These are phyloP conservation scores for Casaregolazyma lundiana DNA, from an alignment of 1,139 yeast genomes.

Conservation along the genomic window DNA sequence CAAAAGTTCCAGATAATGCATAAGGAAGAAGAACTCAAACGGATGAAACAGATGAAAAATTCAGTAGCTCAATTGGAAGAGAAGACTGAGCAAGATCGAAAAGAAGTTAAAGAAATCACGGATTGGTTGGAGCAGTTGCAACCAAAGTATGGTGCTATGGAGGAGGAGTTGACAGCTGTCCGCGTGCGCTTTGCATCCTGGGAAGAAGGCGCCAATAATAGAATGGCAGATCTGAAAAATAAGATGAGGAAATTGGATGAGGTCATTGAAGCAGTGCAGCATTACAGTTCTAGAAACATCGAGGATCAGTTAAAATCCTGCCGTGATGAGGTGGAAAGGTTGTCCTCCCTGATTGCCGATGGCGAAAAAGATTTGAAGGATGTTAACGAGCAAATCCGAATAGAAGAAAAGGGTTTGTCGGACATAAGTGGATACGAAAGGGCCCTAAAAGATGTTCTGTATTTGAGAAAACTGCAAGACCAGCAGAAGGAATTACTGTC, in stretches of 20 bases:
- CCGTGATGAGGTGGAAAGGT: constrained; percentile 13
- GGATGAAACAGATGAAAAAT: constrained; percentile 23
- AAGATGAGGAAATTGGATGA: constrained; percentile 16
- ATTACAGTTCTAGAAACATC: constrained; percentile 18
- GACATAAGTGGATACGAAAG: constrained; percentile 52
- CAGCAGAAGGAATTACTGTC: constrained; percentile 36
- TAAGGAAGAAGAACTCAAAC: constrained; percentile 21
- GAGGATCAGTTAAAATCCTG: constrained; percentile 17
- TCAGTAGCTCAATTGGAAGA: constrained; percentile 29
- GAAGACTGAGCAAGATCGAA: constrained; percentile 16
- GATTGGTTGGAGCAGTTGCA: constrained; percentile 16
- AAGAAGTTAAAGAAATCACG: constrained; percentile 16
- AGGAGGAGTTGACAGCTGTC: constrained; percentile 9
- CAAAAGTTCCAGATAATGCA: constrained; percentile 51
- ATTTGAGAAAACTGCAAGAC: constrained; percentile 40
- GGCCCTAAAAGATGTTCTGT: constrained; percentile 51
- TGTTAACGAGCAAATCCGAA: constrained; percentile 19
- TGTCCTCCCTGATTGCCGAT: constrained; percentile 12
- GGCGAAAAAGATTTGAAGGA: constrained; percentile 21
- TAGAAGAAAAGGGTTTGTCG: constrained; percentile 38
- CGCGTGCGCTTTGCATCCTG: constrained; percentile 12
- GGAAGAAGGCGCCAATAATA: constrained; percentile 16
- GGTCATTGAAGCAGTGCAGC: constrained; percentile 13
- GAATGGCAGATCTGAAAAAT: constrained; percentile 14
- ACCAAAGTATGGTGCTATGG: constrained; percentile 15